Percentiles rank a stretch among this genome's conserved stretches.
Evolutionary conservation across 2,329 filamentous ascomycete species (phyloP).

Genomic region (Cladophialophora psammophila): DNA sequence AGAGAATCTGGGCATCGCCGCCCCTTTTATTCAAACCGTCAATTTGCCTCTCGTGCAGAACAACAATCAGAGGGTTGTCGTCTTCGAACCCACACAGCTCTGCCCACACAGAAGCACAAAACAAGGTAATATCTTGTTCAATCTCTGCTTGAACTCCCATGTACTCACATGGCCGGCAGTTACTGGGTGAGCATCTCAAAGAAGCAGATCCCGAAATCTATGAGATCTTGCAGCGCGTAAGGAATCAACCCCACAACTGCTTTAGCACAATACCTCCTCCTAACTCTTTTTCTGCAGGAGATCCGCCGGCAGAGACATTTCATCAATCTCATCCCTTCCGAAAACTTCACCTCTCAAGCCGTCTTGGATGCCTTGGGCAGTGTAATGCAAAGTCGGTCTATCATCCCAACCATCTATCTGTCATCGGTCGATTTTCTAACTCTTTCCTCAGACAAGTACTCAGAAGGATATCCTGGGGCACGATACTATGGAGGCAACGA

Average conservation of each 20-base stretch:
- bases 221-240: conserved; percentile 88
- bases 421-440: neutral
- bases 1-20: conserved; percentile 26
- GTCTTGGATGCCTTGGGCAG: conserved; percentile 97
- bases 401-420: neutral
- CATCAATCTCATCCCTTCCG: conserved; percentile 97
- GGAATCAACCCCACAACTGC: conserved; percentile 31
- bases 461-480: conserved; percentile 95
- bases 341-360: conserved; percentile 98
- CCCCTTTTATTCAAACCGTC: conserved; percentile 25
- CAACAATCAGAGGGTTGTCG: conserved; percentile 22
- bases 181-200: conserved; percentile 79
- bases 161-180: conserved; percentile 57
- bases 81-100: conserved; percentile 27
- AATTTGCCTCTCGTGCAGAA: conserved; percentile 33
- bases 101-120: conserved; percentile 27
- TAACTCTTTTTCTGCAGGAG: conserved; percentile 29
- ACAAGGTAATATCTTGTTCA: conserved; percentile 26
- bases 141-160: neutral
- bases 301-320: conserved; percentile 91
- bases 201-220: conserved; percentile 87
- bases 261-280: conserved; percentile 1
- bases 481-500: conserved; percentile 99
- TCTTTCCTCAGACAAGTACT: conserved; percentile 81
- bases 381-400: conserved; percentile 74